Base-by-base conservation (phyloP, 352 stramenopile species). In the Pythium biforme region DNA sequence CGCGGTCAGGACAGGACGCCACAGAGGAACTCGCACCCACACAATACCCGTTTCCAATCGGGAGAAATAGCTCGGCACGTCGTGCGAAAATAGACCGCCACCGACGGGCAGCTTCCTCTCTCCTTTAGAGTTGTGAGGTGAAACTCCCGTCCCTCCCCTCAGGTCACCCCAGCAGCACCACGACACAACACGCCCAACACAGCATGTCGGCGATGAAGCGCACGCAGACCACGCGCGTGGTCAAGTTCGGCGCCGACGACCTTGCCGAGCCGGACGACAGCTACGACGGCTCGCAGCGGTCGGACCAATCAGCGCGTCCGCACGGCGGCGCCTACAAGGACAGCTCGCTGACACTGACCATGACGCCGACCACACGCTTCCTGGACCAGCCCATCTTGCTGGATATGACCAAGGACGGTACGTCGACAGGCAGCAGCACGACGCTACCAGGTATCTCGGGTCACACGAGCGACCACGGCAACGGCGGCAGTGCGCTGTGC, bases 341-440 rank as follows among this genome's bases (percentile, higher is more conserved):
- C 52, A 54, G 52, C 29, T 72, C 64, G 9, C 31, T 72, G 10
- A 29, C 41, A 20, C 69, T 89, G 60, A 82, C 76, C 26, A 77
- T 88, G 72, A 89, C 73, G 0, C 68, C 78, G 19, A 76, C 73
- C 20, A 73, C 74, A 40, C 72, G 76, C 37, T 83, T 82, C 31
- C 66, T 81, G 53, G 76, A 89, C 26, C 77, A 80, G 34, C 71
- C 73, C 6, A 59, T 69, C 40, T 68, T 83, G 22, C 69, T 89
- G n/a, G 63, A 82, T 23, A 58, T 76, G 31, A 57, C 43, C 20
- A 84, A 84, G 57, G 67, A 66, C 23, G 41, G 62, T 4, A 51
- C 34, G 6, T 49, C 58, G 6, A 64, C 64, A 0, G 69, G 68
- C 26, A 64, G 54, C 12, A 72, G 64, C 19, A 29, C 54, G 23